phyloP scores from a whole-genome alignment of 805 yeast genomes.

The Lachancea cidri region DNA sequence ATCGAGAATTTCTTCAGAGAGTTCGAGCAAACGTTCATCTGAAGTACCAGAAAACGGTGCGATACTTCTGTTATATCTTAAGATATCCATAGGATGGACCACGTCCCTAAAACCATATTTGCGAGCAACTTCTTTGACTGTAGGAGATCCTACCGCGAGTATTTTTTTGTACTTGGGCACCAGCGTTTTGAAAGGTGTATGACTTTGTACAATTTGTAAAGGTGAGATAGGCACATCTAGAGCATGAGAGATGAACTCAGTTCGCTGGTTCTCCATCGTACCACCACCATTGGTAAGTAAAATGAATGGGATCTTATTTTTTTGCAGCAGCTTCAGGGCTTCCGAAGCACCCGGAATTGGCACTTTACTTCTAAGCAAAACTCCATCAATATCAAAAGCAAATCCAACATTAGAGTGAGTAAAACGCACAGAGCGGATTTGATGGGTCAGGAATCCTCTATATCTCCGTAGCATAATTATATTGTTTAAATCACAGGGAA shows the following conservation, averaged over 20 bases:
- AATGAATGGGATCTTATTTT: constrained; percentile 65
- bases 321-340: constrained; percentile 51
- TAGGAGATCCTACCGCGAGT: constrained; percentile 71
- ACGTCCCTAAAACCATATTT: constrained; percentile 76
- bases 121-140: constrained; percentile 66
- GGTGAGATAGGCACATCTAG: constrained; percentile 44
- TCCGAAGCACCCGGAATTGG: constrained; percentile 61
- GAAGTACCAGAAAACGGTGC: constrained; percentile 81
- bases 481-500: too few relatives aligned
- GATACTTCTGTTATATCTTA: constrained; percentile 49
- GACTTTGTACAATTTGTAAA: constrained; percentile 74
- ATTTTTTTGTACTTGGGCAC: constrained; percentile 53
- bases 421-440: neutral
- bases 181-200: constrained; percentile 73
- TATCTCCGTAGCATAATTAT: neutral
- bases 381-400: constrained; percentile 71
- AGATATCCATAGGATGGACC: constrained; percentile 65
- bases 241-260: constrained; percentile 43
- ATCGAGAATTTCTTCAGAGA: constrained; percentile 27
- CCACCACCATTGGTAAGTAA: constrained; percentile 92
- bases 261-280: constrained; percentile 55
- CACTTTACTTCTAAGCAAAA: constrained; percentile 64
- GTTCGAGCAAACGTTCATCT: constrained; percentile 40
- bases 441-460: too few relatives aligned
- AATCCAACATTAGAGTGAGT: constrained; percentile 20